Conservation (phyloP, 768 basidiomycete species). For the Hygrocybe punicea region DNA sequence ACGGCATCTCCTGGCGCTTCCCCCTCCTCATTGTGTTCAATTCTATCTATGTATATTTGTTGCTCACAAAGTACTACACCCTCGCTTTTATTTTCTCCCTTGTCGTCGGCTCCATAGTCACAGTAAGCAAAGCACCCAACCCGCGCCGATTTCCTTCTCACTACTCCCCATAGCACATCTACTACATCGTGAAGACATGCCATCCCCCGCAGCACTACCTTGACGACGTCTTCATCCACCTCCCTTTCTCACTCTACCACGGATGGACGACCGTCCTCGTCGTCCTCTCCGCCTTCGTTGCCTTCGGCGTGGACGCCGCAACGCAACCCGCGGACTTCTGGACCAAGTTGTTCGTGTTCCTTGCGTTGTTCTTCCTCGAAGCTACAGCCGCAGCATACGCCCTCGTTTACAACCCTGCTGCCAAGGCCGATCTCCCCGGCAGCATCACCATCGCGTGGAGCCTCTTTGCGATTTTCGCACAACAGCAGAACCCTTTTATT, state of each 20-base stretch:
- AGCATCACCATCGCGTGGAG: constrained; percentile 89
- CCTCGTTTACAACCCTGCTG: constrained; percentile 56
- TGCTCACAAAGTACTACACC: constrained; percentile 72
- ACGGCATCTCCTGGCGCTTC: constrained; percentile 89
- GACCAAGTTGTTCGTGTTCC: constrained; percentile 95
- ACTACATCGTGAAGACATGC: constrained; percentile 90
- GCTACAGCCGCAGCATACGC: constrained; percentile 88
- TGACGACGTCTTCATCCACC: constrained; percentile 89
- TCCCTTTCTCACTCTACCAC: constrained; percentile 95
- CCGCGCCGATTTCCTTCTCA: constrained; percentile 29
- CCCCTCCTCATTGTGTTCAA: constrained; percentile 84
- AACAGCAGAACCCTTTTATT: constrained; percentile 75
- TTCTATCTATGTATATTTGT: constrained; percentile 83
- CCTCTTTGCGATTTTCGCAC: constrained; percentile 85
- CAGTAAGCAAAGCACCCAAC: constrained; percentile 30
- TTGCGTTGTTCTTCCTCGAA: constrained; percentile 88
- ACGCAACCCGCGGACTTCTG: constrained; percentile 68
- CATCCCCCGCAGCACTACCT: constrained; percentile 58
- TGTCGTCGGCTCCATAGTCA: constrained; percentile 72
- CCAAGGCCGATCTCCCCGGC: constrained; percentile 90
- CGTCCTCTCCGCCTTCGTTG: constrained; percentile 78
- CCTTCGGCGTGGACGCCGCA: constrained; percentile 75
- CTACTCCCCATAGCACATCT: constrained; percentile 66
- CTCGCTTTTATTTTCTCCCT: constrained; percentile 82
- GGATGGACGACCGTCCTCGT: constrained; percentile 88